phyloP scores from a whole-genome alignment of 371 early-diverging fungal genomes.

The Apophysomyces trapeziformis region DNA sequence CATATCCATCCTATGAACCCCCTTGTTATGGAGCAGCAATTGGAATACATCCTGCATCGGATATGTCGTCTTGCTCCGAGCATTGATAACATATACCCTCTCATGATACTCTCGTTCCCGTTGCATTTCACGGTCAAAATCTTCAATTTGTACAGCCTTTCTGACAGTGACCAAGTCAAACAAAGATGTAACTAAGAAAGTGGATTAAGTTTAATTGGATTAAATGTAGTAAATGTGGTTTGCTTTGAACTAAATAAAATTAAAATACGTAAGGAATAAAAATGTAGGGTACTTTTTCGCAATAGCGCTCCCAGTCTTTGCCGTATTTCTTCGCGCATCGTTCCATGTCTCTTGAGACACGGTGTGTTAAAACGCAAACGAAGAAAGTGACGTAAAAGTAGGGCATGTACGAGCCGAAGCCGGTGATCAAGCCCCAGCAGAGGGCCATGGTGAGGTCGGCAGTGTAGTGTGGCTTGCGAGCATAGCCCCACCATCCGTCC shows the following conservation, averaged over 20 bases:
- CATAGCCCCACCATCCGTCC: constrained; percentile 88
- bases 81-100: too few species aligned
- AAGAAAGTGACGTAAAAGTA: constrained; percentile 91
- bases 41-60: not conserved
- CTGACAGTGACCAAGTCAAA: too few species aligned
- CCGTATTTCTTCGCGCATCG: constrained; percentile 88
- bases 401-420: constrained; percentile 76
- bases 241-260: constrained; percentile 5
- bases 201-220: too few species aligned
- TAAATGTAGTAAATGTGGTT: too few species aligned
- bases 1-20: not conserved
- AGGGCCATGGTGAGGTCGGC: constrained; percentile 85
- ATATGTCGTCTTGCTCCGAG: not conserved
- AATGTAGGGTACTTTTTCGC: constrained; percentile 74
- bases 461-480: constrained; percentile 86
- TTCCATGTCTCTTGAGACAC: constrained; percentile 81
- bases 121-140: too few species aligned
- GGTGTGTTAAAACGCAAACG: constrained; percentile 77
- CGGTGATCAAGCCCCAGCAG: constrained; percentile 82
- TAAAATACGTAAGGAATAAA: constrained; percentile 76
- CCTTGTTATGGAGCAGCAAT: not conserved
- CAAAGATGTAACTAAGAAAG: too few species aligned
- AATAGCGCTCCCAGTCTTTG: constrained; percentile 86
- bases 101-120: too few species aligned
- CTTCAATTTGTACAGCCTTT: too few species aligned